Evolutionary conservation across 345 rosid genomes (phyloP).

Genomic region (Aquilaria sinensis): DNA sequence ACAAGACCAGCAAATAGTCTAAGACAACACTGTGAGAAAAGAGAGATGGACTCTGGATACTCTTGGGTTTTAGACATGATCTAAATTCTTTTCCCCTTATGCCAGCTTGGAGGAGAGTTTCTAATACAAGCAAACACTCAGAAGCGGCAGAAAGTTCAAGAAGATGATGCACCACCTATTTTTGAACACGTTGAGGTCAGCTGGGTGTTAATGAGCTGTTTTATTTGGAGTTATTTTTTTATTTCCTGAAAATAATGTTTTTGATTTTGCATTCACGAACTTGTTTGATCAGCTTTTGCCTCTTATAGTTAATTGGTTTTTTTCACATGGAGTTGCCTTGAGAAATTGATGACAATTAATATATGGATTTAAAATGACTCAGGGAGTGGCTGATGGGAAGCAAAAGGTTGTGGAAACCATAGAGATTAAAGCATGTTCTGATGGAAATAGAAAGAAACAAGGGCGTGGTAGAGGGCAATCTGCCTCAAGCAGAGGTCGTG

Average conservation of each 20-base stretch:
- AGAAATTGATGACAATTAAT: constrained; percentile 10
- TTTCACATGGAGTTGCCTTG: neutral
- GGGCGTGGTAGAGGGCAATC: constrained; percentile 81
- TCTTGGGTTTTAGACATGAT: neutral
- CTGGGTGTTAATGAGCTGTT: constrained; percentile 6
- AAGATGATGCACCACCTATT: constrained; percentile 36
- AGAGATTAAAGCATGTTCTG: constrained; percentile 48
- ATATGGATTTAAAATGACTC: constrained; percentile 20
- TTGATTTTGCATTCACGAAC: neutral
- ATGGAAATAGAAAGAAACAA: constrained; percentile 63
- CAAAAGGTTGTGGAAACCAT: constrained; percentile 44
- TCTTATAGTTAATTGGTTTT: neutral
- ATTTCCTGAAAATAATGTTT: neutral
- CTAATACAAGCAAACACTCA: constrained; percentile 87
- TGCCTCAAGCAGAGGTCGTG: constrained; percentile 77
- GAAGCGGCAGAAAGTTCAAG: constrained; percentile 74
- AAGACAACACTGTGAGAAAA: too few species aligned
- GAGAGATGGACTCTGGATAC: neutral
- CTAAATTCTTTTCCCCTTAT: neutral
- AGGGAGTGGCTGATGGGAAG: constrained; percentile 54
- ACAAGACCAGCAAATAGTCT: too few species aligned
- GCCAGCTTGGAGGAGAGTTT: constrained; percentile 77
- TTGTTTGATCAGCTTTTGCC: neutral
- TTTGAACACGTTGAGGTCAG: constrained; percentile 63
- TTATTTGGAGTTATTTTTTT: constrained; percentile 1